Evolutionary conservation across 139 green algal genomes (phyloP), one percentile per base, ranked within the genome.

Genomic region (Picochlorum sp.): DNA sequence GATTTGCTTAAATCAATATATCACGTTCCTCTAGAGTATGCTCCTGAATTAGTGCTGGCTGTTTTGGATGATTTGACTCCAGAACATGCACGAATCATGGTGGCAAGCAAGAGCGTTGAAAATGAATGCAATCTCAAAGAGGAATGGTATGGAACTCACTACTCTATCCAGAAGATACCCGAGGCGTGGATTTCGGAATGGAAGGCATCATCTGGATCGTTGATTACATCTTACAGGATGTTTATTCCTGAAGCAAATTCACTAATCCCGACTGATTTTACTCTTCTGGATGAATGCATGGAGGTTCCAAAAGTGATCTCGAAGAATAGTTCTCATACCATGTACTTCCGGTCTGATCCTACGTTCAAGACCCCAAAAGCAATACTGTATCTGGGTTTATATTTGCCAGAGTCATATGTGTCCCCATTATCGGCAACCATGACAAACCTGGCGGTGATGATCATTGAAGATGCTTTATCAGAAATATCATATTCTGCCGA

Each of bases 401-500:
- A 75, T 32, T 65, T 83, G n/a, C 9, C 74, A 34, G 67, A 79
- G 20, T 76, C 71, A 3, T 95, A 93, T 45, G 15, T 34, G 6
- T 73, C 66, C 14, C 88, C 88, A 9, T 73, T 84, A 57, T 45
- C 71, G 0, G 81, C 81, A 15, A 80, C 94, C 45, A 66, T 86
- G 52, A 86, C 80, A 1, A 69, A 83, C 37, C 67, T 97, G 41
- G 82, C 86, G 21, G 63, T 79, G 8, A 86, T 85, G 59, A 72
- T 97, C 28, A 62, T 95, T 41, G 69, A 64, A 8, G 90, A 97
- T 70, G 73, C 78, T 44, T 81, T 97, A 13, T 89, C 89, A 45
- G 89, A 95, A 70, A 61, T 93, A 5, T 73, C 85, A 3, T 96
- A 96, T 71, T 69, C 79, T 34, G 90, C 90, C 28, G 81, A 94